Base-by-base conservation (phyloP, 805 yeast genomes). In the Wickerhamiella kurtzmanii region DNA sequence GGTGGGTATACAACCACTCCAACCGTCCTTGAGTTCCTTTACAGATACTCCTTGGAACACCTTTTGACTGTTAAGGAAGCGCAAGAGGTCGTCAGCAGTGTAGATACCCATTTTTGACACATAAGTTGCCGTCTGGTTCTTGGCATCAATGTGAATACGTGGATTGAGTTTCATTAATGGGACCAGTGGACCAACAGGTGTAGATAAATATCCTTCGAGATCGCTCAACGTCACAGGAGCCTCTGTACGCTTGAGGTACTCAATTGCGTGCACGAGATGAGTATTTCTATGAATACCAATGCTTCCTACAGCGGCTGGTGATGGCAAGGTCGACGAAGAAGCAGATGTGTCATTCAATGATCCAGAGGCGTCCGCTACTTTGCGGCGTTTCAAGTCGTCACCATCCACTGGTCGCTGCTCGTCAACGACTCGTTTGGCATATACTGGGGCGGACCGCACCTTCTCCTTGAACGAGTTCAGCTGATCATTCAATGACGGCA, bases 41-140 rank as follows among this genome's bases (percentile, higher is more conserved):
- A 89, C 95, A 0, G 87, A 69, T 1, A 81, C 73, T 2, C 98
- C 97, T 60, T 80, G 83, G 63, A 85, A 88, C 1, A 95, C 84
- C 2, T 82, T 79, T 65, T 87, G 96, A 20, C 77, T 70, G 56
- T 87, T 73, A 51, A 92, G 71, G 55, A 79, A 81, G 48, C 76
- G 72, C 48, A 92, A 61, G 51, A 92, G 68, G 53, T 85, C 95
- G 47, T 79, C 83, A 2, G 81, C 82, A 3, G 82, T 75, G 57
- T 83, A 79, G 49, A 92, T 88, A 58, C 87, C 87, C 63, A 86
- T 94, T 46, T 86, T 72, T 1, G 97, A 86, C 42, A 85, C 80
- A 59, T 92, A 92, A 61, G 86, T 89, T 47, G 87, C 74, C 0
- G 95, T 79, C 47, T 76, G 68, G 25, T 71, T 70, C 18, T 66